Conservation (phyloP, 2,329 filamentous ascomycete species). For the Thyridium curvatum region DNA sequence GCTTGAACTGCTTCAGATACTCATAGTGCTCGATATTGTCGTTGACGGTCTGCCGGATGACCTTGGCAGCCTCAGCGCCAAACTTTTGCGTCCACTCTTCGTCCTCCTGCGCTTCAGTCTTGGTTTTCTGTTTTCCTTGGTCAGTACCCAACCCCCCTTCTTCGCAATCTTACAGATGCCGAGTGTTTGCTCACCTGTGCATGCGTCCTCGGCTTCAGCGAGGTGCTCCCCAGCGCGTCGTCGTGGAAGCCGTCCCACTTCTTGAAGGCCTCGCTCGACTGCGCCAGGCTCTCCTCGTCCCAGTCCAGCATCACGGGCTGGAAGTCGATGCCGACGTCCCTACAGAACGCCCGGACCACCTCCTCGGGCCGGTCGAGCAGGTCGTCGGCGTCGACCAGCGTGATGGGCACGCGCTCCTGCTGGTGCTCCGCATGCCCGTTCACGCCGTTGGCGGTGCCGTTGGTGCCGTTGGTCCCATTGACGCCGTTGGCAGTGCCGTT, state of each 20-base stretch:
- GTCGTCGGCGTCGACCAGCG: conserved; percentile 90
- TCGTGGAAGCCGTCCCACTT: conserved; percentile 98
- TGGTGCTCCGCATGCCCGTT: conserved; percentile 10
- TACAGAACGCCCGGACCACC: conserved; percentile 74
- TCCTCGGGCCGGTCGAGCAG: conserved; percentile 77
- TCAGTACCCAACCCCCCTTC: not conserved
- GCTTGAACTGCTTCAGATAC: conserved; percentile 72
- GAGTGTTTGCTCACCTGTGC: conserved; percentile 54
- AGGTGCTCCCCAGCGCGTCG: conserved; percentile 79
- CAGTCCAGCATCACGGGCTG: conserved; percentile 74
- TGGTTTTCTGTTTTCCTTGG: conserved; percentile 42
- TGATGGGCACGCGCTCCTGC: conserved; percentile 59
- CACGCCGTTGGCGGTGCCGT: conserved; percentile 20
- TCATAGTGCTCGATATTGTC: conserved; percentile 71
- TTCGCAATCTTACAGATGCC: too few species aligned
- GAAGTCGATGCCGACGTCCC: conserved; percentile 73
- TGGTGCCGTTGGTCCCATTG: conserved; percentile 15
- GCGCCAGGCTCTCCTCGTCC: conserved; percentile 65
- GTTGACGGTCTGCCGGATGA: conserved; percentile 65
- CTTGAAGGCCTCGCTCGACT: conserved; percentile 73
- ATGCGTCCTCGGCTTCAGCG: conserved; percentile 63
- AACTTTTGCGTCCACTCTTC: conserved; percentile 69
- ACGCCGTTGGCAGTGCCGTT: conserved; percentile 7
- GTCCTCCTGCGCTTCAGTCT: conserved; percentile 61
- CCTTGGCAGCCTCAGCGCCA: conserved; percentile 61